A percentile compares a stretch with the other conserved stretches of the same genome.
Evolutionary conservation across 1,284 basidiomycete genomes (phyloP).

Genomic region (Ustilago xerochloae): DNA sequence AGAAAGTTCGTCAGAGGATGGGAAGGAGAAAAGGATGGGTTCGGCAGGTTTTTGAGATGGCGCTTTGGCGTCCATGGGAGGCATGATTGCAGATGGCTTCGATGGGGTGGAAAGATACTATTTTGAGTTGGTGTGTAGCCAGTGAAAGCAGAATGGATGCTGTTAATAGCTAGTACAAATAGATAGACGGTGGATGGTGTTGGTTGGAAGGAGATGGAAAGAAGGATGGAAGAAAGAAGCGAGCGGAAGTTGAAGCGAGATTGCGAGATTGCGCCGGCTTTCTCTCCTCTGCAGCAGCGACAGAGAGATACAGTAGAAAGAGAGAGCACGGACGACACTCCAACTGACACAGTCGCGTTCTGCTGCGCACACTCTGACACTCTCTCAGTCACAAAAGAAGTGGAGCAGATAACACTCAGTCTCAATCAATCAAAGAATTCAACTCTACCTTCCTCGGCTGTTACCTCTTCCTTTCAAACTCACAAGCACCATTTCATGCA

Average conservation of each 20-base stretch:
- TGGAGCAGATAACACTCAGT: too few relatives aligned
- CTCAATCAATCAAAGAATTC: too few relatives aligned
- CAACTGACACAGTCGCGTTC: too few relatives aligned
- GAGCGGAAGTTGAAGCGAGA: neutral
- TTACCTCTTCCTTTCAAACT: too few relatives aligned
- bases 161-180: neutral
- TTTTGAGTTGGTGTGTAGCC: neutral
- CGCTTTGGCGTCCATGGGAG: constrained; percentile 51
- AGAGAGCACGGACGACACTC: too few relatives aligned
- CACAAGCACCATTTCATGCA: too few relatives aligned
- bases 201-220: neutral
- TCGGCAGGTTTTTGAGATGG: constrained; percentile 54
- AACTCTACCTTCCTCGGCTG: too few relatives aligned
- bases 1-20: constrained; percentile 70
- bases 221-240: neutral
- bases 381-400: too few relatives aligned
- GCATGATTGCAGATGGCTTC: constrained; percentile 35
- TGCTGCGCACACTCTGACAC: too few relatives aligned
- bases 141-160: neutral
- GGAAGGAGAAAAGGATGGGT: constrained; percentile 82
- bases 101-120: neutral
- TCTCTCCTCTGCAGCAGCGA: too few relatives aligned
- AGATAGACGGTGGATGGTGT: neutral
- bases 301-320: too few relatives aligned
- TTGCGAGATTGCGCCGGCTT: neutral